Evolutionary conservation across 1,284 basidiomycete species (phyloP).

Genomic region (Malassezia globosa): DNA sequence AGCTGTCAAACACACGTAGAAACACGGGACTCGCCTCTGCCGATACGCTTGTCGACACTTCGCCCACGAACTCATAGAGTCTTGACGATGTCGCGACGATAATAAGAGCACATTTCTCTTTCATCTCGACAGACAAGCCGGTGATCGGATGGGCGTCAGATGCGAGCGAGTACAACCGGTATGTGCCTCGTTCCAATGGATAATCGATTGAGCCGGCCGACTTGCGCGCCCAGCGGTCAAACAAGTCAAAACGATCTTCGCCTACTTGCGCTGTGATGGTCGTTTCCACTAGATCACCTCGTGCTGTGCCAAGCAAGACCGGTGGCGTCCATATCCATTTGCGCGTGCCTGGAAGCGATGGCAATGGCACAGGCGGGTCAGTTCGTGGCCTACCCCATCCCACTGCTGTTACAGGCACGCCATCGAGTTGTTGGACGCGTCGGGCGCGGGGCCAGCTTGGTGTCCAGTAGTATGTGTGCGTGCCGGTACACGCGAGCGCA

Average conservation of each 20-base stretch:
- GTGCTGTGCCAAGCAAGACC: conserved; percentile 68
- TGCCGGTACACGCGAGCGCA: conserved; percentile 69
- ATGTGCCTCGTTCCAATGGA: conserved; percentile 26
- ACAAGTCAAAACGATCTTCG: conserved; percentile 26
- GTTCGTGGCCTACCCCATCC: conserved; percentile 61
- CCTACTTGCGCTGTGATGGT: conserved; percentile 57
- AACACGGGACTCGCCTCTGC: background rate
- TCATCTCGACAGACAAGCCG: conserved; percentile 22
- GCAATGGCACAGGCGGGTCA: background rate
- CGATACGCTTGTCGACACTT: conserved; percentile 20
- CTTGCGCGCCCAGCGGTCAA: conserved; percentile 41
- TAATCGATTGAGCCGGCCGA: conserved; percentile 26
- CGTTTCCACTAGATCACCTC: conserved; percentile 48
- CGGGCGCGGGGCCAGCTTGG: conserved; percentile 37
- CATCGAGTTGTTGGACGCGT: conserved; percentile 56
- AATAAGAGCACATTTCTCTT: conserved; percentile 46
- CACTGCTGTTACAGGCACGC: conserved; percentile 72
- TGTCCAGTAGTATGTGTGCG: conserved; percentile 77
- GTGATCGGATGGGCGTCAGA: conserved; percentile 34
- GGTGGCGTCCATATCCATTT: conserved; percentile 55
- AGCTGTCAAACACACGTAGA: conserved; percentile 26
- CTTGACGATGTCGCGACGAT: conserved; percentile 74
- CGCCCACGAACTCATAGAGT: conserved; percentile 79
- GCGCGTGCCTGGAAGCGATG: conserved; percentile 1
- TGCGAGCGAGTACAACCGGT: conserved; percentile 30